Evolutionary conservation across 2,329 filamentous ascomycete genomes (phyloP).

Genomic region (Aspergillus ochraceoroseus): DNA sequence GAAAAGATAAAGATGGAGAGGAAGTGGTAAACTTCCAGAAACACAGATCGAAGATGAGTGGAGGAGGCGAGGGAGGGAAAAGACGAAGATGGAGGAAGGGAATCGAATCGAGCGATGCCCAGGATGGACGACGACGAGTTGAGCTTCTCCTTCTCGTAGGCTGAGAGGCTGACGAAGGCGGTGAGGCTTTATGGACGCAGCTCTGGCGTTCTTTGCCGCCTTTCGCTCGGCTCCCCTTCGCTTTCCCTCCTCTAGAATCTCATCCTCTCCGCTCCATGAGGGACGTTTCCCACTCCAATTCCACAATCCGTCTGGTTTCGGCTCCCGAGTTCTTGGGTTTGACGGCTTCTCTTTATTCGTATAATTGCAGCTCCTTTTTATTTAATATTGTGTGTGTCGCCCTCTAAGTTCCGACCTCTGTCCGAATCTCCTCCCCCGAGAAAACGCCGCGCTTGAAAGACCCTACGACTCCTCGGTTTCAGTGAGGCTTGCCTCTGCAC

Average conservation of each 20-base stretch:
- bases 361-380: background rate
- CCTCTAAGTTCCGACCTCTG: slow-evolving; percentile 2
- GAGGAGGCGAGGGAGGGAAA: slow-evolving; percentile 2
- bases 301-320: slow-evolving; percentile 10
- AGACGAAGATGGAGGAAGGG: slow-evolving; percentile 10
- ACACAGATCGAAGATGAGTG: background rate
- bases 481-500: slow-evolving; percentile 12
- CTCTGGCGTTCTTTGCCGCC: slow-evolving; percentile 16
- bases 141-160: slow-evolving; percentile 16
- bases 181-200: slow-evolving; percentile 18
- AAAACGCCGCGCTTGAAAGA: slow-evolving; percentile 16
- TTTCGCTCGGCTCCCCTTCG: slow-evolving; percentile 27
- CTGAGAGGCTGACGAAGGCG: slow-evolving; percentile 34
- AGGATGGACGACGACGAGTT: slow-evolving; percentile 10
- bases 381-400: background rate
- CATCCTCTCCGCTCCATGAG: slow-evolving; percentile 14
- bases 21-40: background rate
- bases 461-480: background rate
- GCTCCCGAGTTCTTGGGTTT: slow-evolving; percentile 2
- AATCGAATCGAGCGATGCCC: slow-evolving; percentile 12
- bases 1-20: background rate
- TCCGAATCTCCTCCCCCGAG: slow-evolving; percentile 11
- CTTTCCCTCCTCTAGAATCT: slow-evolving; percentile 19
- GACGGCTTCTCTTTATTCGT: background rate
- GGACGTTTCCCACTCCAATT: slow-evolving; percentile 12